Evolutionary conservation across 495 filamentous ascomycete species (phyloP), one percentile per base, ranked within the genome.

Genomic region (Darksidea phi): DNA sequence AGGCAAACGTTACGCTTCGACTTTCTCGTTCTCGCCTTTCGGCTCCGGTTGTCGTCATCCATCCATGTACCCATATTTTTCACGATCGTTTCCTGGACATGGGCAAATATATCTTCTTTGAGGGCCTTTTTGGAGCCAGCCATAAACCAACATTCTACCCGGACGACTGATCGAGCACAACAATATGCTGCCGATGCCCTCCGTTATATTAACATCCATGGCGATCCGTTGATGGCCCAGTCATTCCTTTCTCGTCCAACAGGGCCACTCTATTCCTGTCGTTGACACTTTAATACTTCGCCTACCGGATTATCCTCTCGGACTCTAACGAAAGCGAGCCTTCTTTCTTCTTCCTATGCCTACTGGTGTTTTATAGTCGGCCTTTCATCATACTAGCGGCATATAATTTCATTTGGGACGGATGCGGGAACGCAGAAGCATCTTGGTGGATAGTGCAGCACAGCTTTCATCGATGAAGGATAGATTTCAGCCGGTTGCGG

Each of bases 401-500:
- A 43, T 43, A 43, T 43, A n/a, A 43, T 43, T n/a, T 43, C 41
- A 43, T 43, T 43, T 43, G 41, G 41, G 13, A 43, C 5, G 41
- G 41, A 32, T 32, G 28, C 28, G 28, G 28, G 10, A 10, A 32
- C 41, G 41, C 15, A 15, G n/a, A 43, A 20, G 41, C 5, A 43
- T 43, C 15, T 43, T 15, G 41, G 41, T 43, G 52, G 52, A 45
- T 45, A 54, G 41, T 53, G 28, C 28, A 18, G 52, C 6, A 17
- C 23, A 41, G 18, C 37, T 54, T 41, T 43, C 38, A 54, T 54
- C 38, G 32, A 54, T 45, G 36, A 20, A 36, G 38, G 36, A 45
- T 26, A 54, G 34, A 20, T 25, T 45, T 38, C 20, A 28, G 23
- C n/a, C 20, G n/a, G 36, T n/a, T 36, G 52, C 6, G 17, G 36